phyloP scores from a whole-genome alignment of 2,329 filamentous ascomycete species.

The Colletotrichum cereale region DNA sequence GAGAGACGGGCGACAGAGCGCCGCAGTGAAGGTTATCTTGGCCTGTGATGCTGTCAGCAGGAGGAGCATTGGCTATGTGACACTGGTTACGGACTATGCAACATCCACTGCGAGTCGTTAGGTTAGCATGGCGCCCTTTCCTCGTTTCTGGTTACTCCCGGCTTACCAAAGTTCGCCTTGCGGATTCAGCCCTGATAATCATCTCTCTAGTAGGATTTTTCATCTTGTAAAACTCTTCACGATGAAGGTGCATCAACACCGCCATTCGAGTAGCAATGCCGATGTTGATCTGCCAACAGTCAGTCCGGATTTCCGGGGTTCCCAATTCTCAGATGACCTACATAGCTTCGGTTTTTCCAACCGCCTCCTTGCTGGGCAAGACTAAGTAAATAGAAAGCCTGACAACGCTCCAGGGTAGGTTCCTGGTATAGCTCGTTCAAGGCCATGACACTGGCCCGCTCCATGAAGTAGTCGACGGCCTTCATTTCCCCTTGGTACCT shows the following conservation, averaged over 20 bases:
- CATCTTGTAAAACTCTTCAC: constrained; percentile 65
- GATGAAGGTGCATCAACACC: constrained; percentile 65
- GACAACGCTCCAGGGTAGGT: constrained; percentile 66
- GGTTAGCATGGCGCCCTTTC: constrained; percentile 22
- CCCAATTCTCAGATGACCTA: constrained; percentile 48
- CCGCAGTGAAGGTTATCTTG: constrained; percentile 70
- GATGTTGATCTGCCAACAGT: constrained; percentile 62
- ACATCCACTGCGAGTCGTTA: constrained; percentile 62
- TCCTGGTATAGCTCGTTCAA: constrained; percentile 64
- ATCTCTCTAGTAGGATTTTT: constrained; percentile 57
- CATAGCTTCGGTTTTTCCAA: constrained; percentile 65
- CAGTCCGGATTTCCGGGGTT: constrained; percentile 36
- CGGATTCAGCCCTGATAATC: constrained; percentile 66
- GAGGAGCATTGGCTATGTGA: no score
- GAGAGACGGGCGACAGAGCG: constrained; percentile 62
- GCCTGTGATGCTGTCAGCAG: constrained; percentile 45
- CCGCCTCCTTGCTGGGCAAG: constrained; percentile 71
- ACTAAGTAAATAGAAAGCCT: constrained; percentile 70
- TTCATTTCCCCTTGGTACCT: constrained; percentile 64
- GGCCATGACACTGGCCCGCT: constrained; percentile 61
- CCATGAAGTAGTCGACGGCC: constrained; percentile 67
- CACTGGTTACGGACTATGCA: constrained; percentile 59
- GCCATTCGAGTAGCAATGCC: constrained; percentile 69
- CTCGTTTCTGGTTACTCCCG: constrained; percentile 4
- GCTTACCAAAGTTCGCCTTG: constrained; percentile 66